Percentiles rank a stretch among this genome's conserved stretches.
These are phyloP conservation scores for Pseudocercospora pini-densiflorae DNA, from an alignment of 2,329 filamentous ascomycete genomes.

Conservation along the genomic window DNA sequence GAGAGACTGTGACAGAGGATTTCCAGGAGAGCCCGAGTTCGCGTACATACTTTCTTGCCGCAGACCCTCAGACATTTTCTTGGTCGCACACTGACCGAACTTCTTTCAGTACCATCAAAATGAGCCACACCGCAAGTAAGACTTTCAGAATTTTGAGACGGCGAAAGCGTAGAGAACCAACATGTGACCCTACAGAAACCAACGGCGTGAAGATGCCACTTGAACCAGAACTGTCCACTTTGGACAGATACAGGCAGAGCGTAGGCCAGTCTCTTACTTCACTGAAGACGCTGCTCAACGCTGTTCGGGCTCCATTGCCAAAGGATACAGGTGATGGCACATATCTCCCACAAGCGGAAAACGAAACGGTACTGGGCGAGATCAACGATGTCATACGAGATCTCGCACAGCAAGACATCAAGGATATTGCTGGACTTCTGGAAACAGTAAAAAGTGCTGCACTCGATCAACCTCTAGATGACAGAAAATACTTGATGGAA, in stretches of 20 bases:
- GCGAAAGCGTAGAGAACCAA: conserved; percentile 2
- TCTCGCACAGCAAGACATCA: conserved; percentile 31
- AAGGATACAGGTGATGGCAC: conserved; percentile 53
- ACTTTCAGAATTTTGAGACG: neutral
- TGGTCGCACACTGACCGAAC: neutral
- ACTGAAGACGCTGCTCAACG: conserved; percentile 37
- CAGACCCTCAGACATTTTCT: neutral
- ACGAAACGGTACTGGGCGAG: conserved; percentile 28
- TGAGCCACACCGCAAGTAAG: conserved; percentile 16
- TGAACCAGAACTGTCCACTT: conserved; percentile 29
- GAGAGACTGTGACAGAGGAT: conserved; percentile 3
- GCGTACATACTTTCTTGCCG: neutral
- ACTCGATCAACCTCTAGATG: conserved; percentile 60
- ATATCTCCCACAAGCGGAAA: conserved; percentile 40
- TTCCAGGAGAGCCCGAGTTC: neutral
- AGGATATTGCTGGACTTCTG: conserved; percentile 42
- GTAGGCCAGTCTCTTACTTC: conserved; percentile 34
- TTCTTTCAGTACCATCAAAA: conserved; percentile 3
- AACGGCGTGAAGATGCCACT: conserved; percentile 16
- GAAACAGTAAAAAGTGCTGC: conserved; percentile 44
- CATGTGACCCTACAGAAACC: conserved; percentile 9
- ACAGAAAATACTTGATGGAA: conserved; percentile 67
- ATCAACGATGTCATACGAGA: conserved; percentile 33
- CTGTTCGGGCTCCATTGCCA: conserved; percentile 39
- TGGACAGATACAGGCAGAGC: conserved; percentile 31